phyloP scores from a whole-genome alignment of 495 filamentous ascomycete species.

The Daldinia vernicosa region DNA sequence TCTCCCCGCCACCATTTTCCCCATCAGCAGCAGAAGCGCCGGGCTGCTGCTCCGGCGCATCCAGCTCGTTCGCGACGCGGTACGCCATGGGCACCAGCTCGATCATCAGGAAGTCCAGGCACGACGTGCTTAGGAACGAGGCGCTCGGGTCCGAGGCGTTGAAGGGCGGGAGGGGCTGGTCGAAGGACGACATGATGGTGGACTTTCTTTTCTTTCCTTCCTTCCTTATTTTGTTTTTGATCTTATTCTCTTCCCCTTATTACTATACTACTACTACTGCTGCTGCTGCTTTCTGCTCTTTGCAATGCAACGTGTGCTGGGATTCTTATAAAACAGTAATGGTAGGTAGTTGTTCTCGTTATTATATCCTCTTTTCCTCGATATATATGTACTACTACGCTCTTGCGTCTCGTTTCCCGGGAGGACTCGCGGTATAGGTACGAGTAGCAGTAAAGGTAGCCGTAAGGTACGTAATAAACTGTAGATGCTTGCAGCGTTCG shows the following conservation, averaged over 20 bases:
- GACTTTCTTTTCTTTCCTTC: too few relatives aligned
- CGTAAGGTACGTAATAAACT: neutral
- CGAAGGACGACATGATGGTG: conserved; percentile 74
- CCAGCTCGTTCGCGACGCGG: conserved; percentile 71
- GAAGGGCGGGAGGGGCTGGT: conserved; percentile 71
- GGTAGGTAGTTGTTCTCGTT: too few relatives aligned
- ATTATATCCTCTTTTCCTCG: conserved; percentile 1
- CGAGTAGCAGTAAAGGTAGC: too few relatives aligned
- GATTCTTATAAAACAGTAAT: too few relatives aligned
- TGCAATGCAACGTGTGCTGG: too few relatives aligned
- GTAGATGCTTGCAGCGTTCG: neutral
- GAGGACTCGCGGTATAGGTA: neutral
- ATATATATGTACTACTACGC: neutral
- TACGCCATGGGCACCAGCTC: conserved; percentile 96
- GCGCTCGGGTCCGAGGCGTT: conserved; percentile 79
- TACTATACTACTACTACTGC: neutral
- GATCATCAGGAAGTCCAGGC: conserved; percentile 92
- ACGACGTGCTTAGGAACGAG: conserved; percentile 79
- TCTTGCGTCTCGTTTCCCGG: neutral
- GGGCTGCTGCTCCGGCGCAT: conserved; percentile 43
- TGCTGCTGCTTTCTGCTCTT: neutral
- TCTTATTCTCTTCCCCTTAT: too few relatives aligned
- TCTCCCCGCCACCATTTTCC: neutral
- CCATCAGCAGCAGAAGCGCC: neutral
- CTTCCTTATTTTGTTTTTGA: too few relatives aligned